Evolutionary conservation across 768 basidiomycete species (phyloP).

Genomic region (Tephrocybe sp.): DNA sequence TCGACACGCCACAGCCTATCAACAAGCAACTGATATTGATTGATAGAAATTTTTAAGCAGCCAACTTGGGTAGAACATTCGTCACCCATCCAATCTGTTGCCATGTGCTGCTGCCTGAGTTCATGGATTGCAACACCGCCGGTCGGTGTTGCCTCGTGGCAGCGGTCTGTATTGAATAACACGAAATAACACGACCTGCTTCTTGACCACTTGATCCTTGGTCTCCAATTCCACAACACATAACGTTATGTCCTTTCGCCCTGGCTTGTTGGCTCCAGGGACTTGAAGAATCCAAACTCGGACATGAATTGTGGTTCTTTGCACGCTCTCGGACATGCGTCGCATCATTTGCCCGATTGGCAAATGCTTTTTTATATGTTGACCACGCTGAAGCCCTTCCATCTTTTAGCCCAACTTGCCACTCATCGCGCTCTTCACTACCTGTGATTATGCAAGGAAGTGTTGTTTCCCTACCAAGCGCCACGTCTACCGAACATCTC

Average conservation of each 20-base stretch:
- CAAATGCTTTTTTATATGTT: not conserved
- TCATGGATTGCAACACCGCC: not conserved
- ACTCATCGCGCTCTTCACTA: not conserved
- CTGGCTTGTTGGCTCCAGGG: not conserved
- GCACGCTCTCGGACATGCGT: too few relatives aligned
- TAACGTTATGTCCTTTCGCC: constrained; percentile 7
- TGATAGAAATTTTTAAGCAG: too few relatives aligned
- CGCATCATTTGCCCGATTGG: constrained; percentile 3
- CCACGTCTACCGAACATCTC: constrained; percentile 46
- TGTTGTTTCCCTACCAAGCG: constrained; percentile 41
- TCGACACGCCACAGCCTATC: not conserved
- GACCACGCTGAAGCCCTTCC: too few relatives aligned
- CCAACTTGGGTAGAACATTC: too few relatives aligned
- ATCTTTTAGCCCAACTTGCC: too few relatives aligned
- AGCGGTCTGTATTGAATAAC: not conserved
- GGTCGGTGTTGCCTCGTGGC: not conserved
- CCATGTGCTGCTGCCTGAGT: too few relatives aligned
- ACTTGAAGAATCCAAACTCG: not conserved
- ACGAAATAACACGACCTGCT: not conserved
- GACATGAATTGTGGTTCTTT: too few relatives aligned
- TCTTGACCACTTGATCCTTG: constrained; percentile 9
- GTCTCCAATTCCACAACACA: not conserved
- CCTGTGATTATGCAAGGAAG: constrained; percentile 1
- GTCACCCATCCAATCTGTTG: too few relatives aligned
- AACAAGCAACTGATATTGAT: not conserved